Base-by-base conservation (phyloP, 495 filamentous ascomycete species). In the Aspergillus nidulans region DNA sequence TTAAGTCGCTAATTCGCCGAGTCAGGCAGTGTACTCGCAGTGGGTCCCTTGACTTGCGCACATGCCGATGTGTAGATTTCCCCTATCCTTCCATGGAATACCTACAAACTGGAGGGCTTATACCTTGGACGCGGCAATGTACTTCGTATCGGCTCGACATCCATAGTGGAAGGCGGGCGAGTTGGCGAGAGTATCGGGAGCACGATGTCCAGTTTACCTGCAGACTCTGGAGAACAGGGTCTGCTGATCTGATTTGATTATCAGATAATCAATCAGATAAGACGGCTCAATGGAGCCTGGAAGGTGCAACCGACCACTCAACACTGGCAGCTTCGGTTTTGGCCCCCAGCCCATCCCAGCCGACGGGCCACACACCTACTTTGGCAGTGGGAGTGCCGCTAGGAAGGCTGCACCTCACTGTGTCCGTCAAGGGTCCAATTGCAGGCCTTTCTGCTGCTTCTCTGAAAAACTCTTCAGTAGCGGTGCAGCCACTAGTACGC, bases 261-360 rank as follows among this genome's bases (percentile, higher is more conserved):
- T 55, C 52, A 48, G 52, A 48, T 55, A 21, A 48, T 55, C 43
- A 49, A 55, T 48, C 24, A 55, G 43, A 45, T 25, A 55, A 40
- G 10, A 8, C n/a, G 44, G 18, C 28, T 43, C 43, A 30, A 48
- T 26, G 21, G 18, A 32, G 20, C 23, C 20, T 26, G 18, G 16
- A n/a, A 23, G 4, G 24, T 28, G 7, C 42, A 9, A 45, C 42
- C 6, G 43, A 12, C 44, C 44, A 47, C 40, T 40, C n/a, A 20
- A 16, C 19, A 8, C 38, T 41, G 40, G 18, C 8, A 5, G 6
- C 18, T 6, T 4, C 4, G 38, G n/a, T 40, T 18, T 16, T 20
- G 38, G 18, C 38, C 38, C 34, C 34, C 9, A 38, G 13, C 3
- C 15, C 34, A 5, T 28, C 26, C 26, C 26, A 9, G 13, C 12